These are phyloP conservation scores for Calcarisporium arbuscula DNA, from an alignment of 2,329 filamentous ascomycete genomes.

Conservation along the genomic window DNA sequence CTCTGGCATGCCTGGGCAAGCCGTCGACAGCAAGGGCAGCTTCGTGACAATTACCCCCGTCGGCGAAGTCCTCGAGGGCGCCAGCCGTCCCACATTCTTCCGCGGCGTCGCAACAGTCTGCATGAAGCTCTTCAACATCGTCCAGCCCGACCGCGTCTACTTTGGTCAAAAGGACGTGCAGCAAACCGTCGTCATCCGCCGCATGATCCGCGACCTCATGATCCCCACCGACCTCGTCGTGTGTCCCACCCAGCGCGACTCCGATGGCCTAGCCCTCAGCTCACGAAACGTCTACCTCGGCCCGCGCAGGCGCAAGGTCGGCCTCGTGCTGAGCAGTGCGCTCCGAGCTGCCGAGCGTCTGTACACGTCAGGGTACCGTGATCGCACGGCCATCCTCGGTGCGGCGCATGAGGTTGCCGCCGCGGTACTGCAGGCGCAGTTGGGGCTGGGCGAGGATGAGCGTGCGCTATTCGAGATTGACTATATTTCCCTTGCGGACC, in stretches of 20 bases:
- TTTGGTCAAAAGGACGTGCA: slow-evolving; percentile 98
- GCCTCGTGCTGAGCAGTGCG: slow-evolving; percentile 64
- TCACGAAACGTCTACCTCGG: slow-evolving; percentile 93
- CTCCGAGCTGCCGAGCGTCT: slow-evolving; percentile 63
- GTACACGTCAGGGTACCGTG: slow-evolving; percentile 48
- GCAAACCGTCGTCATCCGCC: slow-evolving; percentile 83
- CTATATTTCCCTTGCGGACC: slow-evolving; percentile 87
- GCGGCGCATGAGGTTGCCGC: slow-evolving; percentile 59
- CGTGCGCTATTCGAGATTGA: slow-evolving; percentile 76
- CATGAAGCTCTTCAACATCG: slow-evolving; percentile 61
- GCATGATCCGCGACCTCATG: slow-evolving; percentile 83
- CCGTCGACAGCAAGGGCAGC: slow-evolving; percentile 70
- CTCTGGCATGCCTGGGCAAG: slow-evolving; percentile 64
- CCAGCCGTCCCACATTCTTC: slow-evolving; percentile 87
- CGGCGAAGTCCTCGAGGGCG: slow-evolving; percentile 74
- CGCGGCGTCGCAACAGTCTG: slow-evolving; percentile 93
- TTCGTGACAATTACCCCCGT: slow-evolving; percentile 91
- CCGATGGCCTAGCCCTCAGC: slow-evolving; percentile 81
- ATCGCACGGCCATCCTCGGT: slow-evolving; percentile 62
- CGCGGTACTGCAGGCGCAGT: slow-evolving; percentile 53
- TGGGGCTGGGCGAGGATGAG: slow-evolving; percentile 48
- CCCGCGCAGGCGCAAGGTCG: slow-evolving; percentile 61
- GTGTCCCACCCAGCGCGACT: slow-evolving; percentile 67
- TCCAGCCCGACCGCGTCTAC: slow-evolving; percentile 64
- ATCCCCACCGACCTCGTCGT: slow-evolving; percentile 69